Conservation (phyloP, 768 basidiomycete genomes). For the Stropharia rugosoannulata region DNA sequence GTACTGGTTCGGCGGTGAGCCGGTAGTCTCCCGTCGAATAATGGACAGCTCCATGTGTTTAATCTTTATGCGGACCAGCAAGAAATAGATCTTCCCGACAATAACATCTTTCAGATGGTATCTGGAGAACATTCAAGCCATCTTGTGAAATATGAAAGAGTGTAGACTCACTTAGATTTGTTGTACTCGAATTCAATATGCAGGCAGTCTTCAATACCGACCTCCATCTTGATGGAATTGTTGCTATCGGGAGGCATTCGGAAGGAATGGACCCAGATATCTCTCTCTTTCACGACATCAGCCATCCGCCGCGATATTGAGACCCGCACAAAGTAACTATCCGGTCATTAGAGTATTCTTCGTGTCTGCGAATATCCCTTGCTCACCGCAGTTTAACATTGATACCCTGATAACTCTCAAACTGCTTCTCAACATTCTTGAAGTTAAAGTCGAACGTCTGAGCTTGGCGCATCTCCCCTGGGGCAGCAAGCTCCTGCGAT, state of each 20-base stretch:
- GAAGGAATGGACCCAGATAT: conserved; percentile 97
- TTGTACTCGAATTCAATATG: conserved; percentile 99
- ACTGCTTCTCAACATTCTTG: conserved; percentile 99
- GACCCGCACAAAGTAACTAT: conserved; percentile 90
- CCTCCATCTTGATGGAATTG: conserved; percentile 99
- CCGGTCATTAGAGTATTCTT: neutral
- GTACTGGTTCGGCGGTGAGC: conserved; percentile 97
- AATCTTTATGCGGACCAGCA: conserved; percentile 98
- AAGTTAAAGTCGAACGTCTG: conserved; percentile 97
- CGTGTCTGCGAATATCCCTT: neutral
- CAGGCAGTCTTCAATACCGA: conserved; percentile 97
- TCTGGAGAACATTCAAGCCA: conserved; percentile 39
- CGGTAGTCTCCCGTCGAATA: conserved; percentile 96
- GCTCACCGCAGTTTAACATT: conserved; percentile 94
- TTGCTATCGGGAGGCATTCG: conserved; percentile 98
- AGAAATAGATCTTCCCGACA: conserved; percentile 98
- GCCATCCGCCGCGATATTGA: conserved; percentile 90
- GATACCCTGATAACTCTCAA: conserved; percentile 96
- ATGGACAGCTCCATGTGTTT: conserved; percentile 99
- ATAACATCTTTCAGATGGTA: conserved; percentile 99
- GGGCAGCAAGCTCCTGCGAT: conserved; percentile 91
- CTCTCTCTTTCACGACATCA: conserved; percentile 90
- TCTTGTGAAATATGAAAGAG: neutral
- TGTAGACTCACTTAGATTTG: conserved; percentile 85
- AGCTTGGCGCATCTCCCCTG: conserved; percentile 96